Percentiles rank a stretch among this genome's conserved stretches.
Conservation (phyloP, 345 rosid species). For the thale cress (Arabidopsis thaliana) region TAIR10.1 NC_003071.7:10197001-10197500, state of each 20-base stretch:
- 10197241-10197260: constrained; percentile 72
- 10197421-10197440: background rate
- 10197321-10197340: constrained; percentile 91
- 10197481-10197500: constrained; percentile 22
- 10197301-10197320: constrained; percentile 55
- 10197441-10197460: background rate
- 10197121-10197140: constrained; percentile 77
- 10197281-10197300: constrained; percentile 83
- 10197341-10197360: constrained; percentile 85
- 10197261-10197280: constrained; percentile 75
- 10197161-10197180: constrained; percentile 32
- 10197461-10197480: background rate
- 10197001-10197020: background rate
- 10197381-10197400: constrained; percentile 52
- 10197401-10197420: constrained; percentile 43
- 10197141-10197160: constrained; percentile 61
- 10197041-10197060: background rate
- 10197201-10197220: constrained; percentile 61
- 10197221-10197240: constrained; percentile 83
- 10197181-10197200: constrained; percentile 53
- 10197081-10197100: constrained; percentile 75
- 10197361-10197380: constrained; percentile 70
- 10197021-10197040: background rate
- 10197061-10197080: constrained; percentile 57
- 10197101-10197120: constrained; percentile 70